Base-by-base conservation (phyloP, 1,139 yeast species). In the Taphrina flavorubra region DNA sequence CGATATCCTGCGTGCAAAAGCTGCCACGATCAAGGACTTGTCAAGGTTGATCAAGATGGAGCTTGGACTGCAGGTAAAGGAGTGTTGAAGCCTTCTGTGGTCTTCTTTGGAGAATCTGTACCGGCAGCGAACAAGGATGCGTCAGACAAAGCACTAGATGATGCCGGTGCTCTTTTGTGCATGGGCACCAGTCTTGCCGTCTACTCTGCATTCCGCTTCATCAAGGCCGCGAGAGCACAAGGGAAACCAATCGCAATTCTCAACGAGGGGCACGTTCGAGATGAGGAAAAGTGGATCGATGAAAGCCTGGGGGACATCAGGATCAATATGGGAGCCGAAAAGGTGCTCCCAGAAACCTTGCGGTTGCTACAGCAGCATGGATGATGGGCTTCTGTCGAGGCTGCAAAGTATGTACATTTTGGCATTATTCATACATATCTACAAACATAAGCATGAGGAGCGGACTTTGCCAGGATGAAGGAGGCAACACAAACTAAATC, bases 31-130 rank as follows among this genome's bases (percentile, higher is more conserved):
- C 51, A 65, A 11, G 74, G 72, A 6, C 16, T 55, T 13, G 74
- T 72, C 10, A 44, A 42, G 36, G 68, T 68, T 4, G 68, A 61
- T 51, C 42, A 60, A 8, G 62, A 70, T 20, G 75, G 74, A 14
- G 72, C 73, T 2, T 74, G 74, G 74, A 46, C 64, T 10, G 20
- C 42, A 6, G 72, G 69, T 25, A 69, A 68, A 11, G 75, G 76
- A 8, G 69, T 74, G 6, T 59, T 74, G 39, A 74, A 74, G 47
- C 75, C 75, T 5, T 65, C 72, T 47, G 75, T 74, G 20, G 72
- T 74, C 14, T 74, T 74, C 64, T 74, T 74, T 65, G 75, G 75
- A 4, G 75, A 74, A 58, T 68, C 72, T 10, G 75, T 74, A 6
- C 71, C 71, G 20, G 69, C 62, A 11, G 68, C 37, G 1, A 68